Evolutionary conservation across 148 eudicot genomes (phyloP).

Genomic region (Camellia japonica): DNA sequence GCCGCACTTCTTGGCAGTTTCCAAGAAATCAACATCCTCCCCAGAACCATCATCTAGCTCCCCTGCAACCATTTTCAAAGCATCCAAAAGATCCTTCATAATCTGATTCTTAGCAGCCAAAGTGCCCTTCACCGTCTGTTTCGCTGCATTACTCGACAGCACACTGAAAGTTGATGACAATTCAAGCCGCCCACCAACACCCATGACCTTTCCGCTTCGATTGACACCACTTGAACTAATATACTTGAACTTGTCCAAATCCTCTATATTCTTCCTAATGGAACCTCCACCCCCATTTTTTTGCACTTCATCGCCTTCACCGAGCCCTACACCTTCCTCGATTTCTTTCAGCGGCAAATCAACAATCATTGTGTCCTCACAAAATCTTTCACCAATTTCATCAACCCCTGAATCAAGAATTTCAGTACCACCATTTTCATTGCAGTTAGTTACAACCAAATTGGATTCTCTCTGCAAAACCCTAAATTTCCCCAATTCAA

Average conservation of each 20-base stretch:
- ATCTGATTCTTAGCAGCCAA: slow-evolving; percentile 1
- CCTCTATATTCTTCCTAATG: not conserved
- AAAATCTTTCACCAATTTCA: not conserved
- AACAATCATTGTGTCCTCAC: slow-evolving; percentile 11
- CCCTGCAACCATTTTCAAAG: slow-evolving; percentile 19
- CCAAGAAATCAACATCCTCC: slow-evolving; percentile 33
- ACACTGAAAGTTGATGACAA: slow-evolving; percentile 22
- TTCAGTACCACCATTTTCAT: not conserved
- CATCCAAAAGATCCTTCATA: slow-evolving; percentile 25
- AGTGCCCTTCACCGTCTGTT: not conserved
- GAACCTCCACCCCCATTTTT: not conserved
- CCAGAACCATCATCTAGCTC: slow-evolving; percentile 1
- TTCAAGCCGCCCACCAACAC: slow-evolving; percentile 5
- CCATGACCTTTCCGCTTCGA: not conserved
- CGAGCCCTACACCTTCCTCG: not conserved
- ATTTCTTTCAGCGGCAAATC: not conserved
- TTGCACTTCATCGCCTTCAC: not conserved
- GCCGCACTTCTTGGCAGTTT: slow-evolving; percentile 49
- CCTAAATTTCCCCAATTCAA: slow-evolving; percentile 3
- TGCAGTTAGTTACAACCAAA: not conserved
- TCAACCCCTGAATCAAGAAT: not conserved
- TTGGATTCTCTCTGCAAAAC: not conserved
- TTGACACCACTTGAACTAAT: not conserved
- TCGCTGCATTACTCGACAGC: not conserved
- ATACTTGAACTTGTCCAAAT: slow-evolving; percentile 6